phyloP scores from a whole-genome alignment of 768 basidiomycete species.

The Suillus discolor region DNA sequence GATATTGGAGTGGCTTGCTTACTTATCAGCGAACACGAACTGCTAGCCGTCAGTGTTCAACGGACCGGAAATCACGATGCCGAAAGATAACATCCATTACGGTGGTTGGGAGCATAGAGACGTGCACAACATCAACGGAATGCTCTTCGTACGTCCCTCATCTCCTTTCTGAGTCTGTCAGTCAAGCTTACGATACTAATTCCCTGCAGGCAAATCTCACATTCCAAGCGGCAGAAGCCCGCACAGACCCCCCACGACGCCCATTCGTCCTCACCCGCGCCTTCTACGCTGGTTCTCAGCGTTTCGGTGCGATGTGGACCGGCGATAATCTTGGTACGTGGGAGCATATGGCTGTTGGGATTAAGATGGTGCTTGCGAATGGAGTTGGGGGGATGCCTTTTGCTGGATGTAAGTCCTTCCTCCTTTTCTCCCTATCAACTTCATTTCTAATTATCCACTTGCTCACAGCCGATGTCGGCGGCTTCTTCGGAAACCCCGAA shows the following conservation, averaged over 20 bases:
- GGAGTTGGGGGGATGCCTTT: slow-evolving; percentile 91
- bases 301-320: slow-evolving; percentile 98
- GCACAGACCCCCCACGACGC: slow-evolving; percentile 74
- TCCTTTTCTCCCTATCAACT: not conserved
- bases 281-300: slow-evolving; percentile 95
- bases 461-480: slow-evolving; percentile 88
- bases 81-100: slow-evolving; percentile 77
- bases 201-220: slow-evolving; percentile 76
- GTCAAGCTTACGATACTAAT: not conserved
- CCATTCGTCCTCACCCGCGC: slow-evolving; percentile 96
- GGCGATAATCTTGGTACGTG: slow-evolving; percentile 97
- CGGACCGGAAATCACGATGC: slow-evolving; percentile 92
- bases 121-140: slow-evolving; percentile 96
- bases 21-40: not conserved
- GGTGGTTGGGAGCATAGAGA: slow-evolving; percentile 99
- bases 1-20: slow-evolving; percentile 1
- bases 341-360: slow-evolving; percentile 94
- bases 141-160: slow-evolving; percentile 70
- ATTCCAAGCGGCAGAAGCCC: slow-evolving; percentile 70
- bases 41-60: slow-evolving; percentile 96
- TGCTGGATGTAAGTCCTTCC: slow-evolving; percentile 70
- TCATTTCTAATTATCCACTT: not conserved
- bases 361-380: slow-evolving; percentile 91
- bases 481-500: slow-evolving; percentile 97
- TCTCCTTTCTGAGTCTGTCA: not conserved